A percentile compares a stretch with the other conserved stretches of the same genome.
phyloP scores from a whole-genome alignment of 306 rosid genomes.

The Lathyrus sativus region DNA sequence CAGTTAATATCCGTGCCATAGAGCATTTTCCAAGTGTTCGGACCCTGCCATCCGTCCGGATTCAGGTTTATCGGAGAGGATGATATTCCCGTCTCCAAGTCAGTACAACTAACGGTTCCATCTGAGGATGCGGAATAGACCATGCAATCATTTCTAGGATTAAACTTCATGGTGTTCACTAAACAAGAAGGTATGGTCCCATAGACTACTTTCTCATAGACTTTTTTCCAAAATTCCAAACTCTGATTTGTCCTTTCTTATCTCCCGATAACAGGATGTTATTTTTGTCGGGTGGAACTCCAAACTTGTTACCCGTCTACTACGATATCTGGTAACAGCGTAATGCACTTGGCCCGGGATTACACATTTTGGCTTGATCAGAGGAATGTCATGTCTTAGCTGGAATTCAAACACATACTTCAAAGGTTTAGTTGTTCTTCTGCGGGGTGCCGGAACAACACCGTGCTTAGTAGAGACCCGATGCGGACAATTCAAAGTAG shows the following conservation, averaged over 20 bases:
- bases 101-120: conserved; percentile 79
- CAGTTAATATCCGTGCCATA: conserved; percentile 93
- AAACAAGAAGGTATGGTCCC: conserved; percentile 81
- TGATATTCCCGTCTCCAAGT: conserved; percentile 87
- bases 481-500: conserved; percentile 90
- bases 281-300: conserved; percentile 95
- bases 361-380: conserved; percentile 69
- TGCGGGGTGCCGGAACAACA: conserved; percentile 78
- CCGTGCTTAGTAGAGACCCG: conserved; percentile 79
- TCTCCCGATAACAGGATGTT: conserved; percentile 90
- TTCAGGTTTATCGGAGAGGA: conserved; percentile 66
- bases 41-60: conserved; percentile 96
- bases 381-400: conserved; percentile 56
- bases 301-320: conserved; percentile 82
- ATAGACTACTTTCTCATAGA: conserved; percentile 79
- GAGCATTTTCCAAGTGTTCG: conserved; percentile 76
- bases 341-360: conserved; percentile 81
- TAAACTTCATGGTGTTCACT: conserved; percentile 86
- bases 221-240: conserved; percentile 84
- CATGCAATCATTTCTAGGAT: conserved; percentile 68
- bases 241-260: conserved; percentile 98
- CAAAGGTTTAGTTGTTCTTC: conserved; percentile 58
- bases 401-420: conserved; percentile 86
- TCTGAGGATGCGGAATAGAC: conserved; percentile 90
- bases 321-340: conserved; percentile 90